These are phyloP conservation scores for Microcyclosporella mali DNA, from an alignment of 2,329 filamentous ascomycete genomes.

Conservation along the genomic window DNA sequence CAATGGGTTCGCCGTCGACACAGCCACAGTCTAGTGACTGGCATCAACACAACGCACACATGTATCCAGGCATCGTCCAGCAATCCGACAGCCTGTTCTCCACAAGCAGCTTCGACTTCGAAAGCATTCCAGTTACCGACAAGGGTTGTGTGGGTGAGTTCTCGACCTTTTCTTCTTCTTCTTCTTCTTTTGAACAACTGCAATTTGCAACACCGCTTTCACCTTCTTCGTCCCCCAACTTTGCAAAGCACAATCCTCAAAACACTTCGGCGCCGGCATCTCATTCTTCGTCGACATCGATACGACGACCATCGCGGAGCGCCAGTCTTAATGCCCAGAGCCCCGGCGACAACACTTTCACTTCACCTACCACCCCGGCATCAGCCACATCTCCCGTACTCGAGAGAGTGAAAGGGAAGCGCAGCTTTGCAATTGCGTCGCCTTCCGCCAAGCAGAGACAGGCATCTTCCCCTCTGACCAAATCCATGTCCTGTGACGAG, in stretches of 20 bases:
- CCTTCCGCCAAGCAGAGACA: slow-evolving; percentile 5
- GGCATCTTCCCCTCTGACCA: slow-evolving; percentile 10
- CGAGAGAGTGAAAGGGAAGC: slow-evolving; percentile 19
- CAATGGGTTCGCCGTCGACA: slow-evolving; percentile 50
- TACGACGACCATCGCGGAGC: slow-evolving; percentile 1
- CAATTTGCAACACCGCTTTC: too few relatives aligned
- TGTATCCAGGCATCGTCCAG: slow-evolving; percentile 57
- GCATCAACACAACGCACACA: slow-evolving; percentile 43
- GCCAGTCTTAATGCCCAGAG: slow-evolving; percentile 8
- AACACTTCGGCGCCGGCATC: slow-evolving; percentile 3
- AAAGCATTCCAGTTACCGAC: slow-evolving; percentile 41
- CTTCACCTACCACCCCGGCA: slow-evolving; percentile 24
- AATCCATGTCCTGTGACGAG: slow-evolving; percentile 8
- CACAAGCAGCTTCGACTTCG: slow-evolving; percentile 52
- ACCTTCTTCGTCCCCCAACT: too few relatives aligned
- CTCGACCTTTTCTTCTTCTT: slow-evolving; percentile 33
- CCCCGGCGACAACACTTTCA: slow-evolving; percentile 20
- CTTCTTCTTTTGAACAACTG: slow-evolving; percentile 5
- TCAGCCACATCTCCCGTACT: slow-evolving; percentile 23
- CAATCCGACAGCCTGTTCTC: slow-evolving; percentile 50
- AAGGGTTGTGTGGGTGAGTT: slow-evolving; percentile 49
- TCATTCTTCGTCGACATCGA: too few relatives aligned
- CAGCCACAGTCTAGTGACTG: slow-evolving; percentile 55
- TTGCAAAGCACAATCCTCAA: too few relatives aligned
- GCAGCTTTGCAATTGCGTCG: slow-evolving; percentile 6